Base-by-base conservation (phyloP, 768 basidiomycete species). In the Agaricus subrufescens region DNA sequence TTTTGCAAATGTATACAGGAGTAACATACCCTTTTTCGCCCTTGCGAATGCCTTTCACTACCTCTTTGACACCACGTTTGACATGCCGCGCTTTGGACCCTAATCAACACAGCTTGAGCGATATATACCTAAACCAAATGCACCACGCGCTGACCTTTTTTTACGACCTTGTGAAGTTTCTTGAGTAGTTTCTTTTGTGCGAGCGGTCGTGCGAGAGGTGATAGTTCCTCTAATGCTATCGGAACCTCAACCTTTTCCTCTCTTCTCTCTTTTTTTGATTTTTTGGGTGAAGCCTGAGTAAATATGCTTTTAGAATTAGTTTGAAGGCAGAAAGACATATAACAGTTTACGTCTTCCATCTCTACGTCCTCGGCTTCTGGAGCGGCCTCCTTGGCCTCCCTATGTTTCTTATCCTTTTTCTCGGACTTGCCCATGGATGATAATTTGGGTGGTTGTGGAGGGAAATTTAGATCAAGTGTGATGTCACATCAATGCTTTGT, bases 41-140 rank as follows among this genome's bases (percentile, higher is more conserved):
- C 69, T 99, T 99, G 52, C 95, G 82, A 42, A 99, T 89, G 3
- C 93, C 93, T 71, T 99, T 99, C 44, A 97, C 94, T 34, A 99
- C 92, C 71, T 99, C 97, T 72, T 98, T 98, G 47, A 99, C 96
- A 40, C 97, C 97, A 45, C 97, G 84, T 76, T 97, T 98, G 31
- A 98, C 88, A 71, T 97, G 94, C 58, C 96, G 85, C 40, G 85
- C 86, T 70, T 96, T 97, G 26, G 95, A 94, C 15, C 97, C 94
- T 96, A 49, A 26, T 27, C 48, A 44, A 48, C 39, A 46, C 29
- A 15, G 49, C 57, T 34, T 57, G 27, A 43, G 25, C 10, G 34
- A 40, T 19, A 43, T 25, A 30, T 25, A 48, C 29, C 42, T 34
- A 25, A 61, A 23, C 38, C 9, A 4, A 25, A 29, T 26, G 30